phyloP scores from a whole-genome alignment of 495 filamentous ascomycete species.

The Articulospora tetracladia region DNA sequence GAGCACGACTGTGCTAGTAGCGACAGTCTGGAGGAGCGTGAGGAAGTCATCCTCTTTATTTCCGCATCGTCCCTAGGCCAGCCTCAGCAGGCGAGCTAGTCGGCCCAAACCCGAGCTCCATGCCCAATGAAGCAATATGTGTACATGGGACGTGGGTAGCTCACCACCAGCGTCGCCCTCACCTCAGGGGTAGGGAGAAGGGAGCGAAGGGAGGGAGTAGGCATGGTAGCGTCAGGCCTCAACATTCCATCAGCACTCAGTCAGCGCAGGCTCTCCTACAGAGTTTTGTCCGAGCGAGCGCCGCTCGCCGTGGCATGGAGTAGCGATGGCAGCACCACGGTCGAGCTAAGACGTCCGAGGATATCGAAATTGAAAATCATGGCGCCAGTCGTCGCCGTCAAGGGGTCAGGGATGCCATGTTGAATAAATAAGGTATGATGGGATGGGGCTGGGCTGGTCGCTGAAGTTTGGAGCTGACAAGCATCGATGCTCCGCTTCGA shows the following conservation, averaged over 20 bases:
- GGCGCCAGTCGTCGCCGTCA: constrained; percentile 9
- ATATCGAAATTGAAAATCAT: constrained; percentile 19
- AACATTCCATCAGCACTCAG: neutral
- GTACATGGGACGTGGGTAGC: no score
- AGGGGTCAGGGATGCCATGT: constrained; percentile 14
- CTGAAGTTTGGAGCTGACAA: constrained; percentile 19
- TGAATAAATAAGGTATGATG: constrained; percentile 15
- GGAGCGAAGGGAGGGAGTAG: no score
- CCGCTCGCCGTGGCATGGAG: neutral
- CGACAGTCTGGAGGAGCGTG: no score
- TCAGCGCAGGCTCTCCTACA: neutral
- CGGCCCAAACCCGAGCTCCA: no score
- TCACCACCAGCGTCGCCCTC: no score
- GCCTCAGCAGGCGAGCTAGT: no score
- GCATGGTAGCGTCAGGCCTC: neutral
- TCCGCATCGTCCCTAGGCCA: no score
- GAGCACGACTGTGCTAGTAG: no score
- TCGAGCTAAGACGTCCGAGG: neutral
- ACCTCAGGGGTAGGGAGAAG: no score
- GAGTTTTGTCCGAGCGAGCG: neutral
- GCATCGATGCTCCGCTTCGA: constrained; percentile 24
- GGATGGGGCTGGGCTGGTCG: constrained; percentile 23
- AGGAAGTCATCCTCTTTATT: no score
- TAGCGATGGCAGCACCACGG: neutral
- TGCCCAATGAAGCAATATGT: neutral